phyloP scores from a whole-genome alignment of 2,329 filamentous ascomycete species.

The Fusarium sp. region DNA sequence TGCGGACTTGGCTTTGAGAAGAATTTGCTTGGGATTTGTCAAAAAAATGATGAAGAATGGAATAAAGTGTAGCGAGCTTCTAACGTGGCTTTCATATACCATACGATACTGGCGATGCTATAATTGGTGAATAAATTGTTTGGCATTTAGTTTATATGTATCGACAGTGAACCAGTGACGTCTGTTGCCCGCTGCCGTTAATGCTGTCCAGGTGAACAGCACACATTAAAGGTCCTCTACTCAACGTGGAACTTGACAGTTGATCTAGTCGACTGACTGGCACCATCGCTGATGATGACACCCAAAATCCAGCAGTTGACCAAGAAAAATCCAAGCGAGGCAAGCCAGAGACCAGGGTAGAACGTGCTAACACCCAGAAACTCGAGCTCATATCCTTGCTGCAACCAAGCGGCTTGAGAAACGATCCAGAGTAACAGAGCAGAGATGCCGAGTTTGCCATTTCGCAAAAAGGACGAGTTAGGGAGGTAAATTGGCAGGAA shows the following conservation, averaged over 20 bases:
- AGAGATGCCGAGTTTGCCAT: conserved; percentile 68
- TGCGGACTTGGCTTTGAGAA: conserved; percentile 24
- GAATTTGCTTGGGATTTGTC: conserved; percentile 33
- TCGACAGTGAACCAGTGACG: neutral
- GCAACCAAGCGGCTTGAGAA: conserved; percentile 80
- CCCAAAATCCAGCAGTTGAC: conserved; percentile 90
- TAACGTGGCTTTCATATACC: conserved; percentile 39
- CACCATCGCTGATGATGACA: conserved; percentile 77
- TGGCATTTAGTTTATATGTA: neutral
- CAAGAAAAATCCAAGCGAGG: conserved; percentile 82
- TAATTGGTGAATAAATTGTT: conserved; percentile 28
- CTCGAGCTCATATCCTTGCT: conserved; percentile 79
- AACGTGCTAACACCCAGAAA: conserved; percentile 87
- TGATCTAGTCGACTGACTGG: neutral
- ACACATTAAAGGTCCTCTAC: conserved; percentile 2
- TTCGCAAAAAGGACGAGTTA: conserved; percentile 74
- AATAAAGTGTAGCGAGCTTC: conserved; percentile 14
- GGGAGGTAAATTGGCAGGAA: conserved; percentile 93
- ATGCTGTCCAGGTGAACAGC: neutral
- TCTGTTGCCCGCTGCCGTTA: neutral
- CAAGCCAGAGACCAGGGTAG: conserved; percentile 81
- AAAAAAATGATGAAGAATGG: conserved; percentile 25
- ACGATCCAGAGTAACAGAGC: conserved; percentile 79
- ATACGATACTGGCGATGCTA: conserved; percentile 28
- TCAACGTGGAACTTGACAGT: conserved; percentile 39